phyloP scores from a whole-genome alignment of 2,329 filamentous ascomycete species.

The Alternaria infectoria region DNA sequence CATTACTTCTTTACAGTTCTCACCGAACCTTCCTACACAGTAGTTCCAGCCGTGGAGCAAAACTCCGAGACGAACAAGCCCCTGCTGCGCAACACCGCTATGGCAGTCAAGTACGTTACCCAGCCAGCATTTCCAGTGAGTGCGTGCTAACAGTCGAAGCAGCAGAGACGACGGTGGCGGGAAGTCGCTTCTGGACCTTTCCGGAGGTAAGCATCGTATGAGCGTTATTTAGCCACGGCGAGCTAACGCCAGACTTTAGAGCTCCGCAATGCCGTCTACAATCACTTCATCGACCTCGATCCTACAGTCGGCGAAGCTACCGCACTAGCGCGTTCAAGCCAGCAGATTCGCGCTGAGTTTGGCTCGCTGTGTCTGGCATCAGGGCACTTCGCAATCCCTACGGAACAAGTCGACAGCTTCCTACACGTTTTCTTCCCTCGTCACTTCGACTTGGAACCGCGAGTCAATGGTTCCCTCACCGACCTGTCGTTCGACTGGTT shows the following conservation, averaged over 20 bases:
- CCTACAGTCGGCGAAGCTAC: background rate
- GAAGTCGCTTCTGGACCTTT: background rate
- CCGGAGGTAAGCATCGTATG: background rate
- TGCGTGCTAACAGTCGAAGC: background rate
- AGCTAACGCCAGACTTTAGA: background rate
- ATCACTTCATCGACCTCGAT: background rate
- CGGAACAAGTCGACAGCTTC: background rate
- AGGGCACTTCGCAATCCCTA: accelerated
- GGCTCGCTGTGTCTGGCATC: background rate
- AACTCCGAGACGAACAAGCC: background rate
- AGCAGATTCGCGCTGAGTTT: background rate
- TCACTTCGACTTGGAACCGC: background rate
- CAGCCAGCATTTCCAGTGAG: background rate
- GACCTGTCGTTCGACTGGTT: too few species aligned
- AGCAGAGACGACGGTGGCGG: accelerated
- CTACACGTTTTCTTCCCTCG: background rate
- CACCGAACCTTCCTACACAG: background rate
- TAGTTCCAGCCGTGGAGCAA: background rate
- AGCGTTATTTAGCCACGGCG: accelerated
- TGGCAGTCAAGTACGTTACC: background rate
- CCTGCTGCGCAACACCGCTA: background rate
- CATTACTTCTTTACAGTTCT: background rate
- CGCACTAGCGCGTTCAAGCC: background rate
- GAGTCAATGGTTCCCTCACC: accelerated
- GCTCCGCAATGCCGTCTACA: background rate